These are phyloP conservation scores for Trichoderma asperelloides DNA, from an alignment of 495 filamentous ascomycete species.

Conservation along the genomic window DNA sequence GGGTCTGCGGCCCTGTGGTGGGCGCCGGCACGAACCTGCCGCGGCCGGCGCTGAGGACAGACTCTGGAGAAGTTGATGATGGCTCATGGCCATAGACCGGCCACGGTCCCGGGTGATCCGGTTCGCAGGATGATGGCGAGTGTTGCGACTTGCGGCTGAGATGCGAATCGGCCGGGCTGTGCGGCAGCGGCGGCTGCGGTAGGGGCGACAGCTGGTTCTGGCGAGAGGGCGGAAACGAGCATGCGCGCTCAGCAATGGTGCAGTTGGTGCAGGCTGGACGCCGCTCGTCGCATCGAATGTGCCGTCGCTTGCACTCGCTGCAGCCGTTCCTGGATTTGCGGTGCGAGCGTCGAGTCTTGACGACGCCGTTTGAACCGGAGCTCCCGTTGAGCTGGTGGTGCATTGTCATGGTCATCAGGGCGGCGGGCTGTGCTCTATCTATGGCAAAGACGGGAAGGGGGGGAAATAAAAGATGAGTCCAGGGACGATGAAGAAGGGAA, in stretches of 20 bases:
- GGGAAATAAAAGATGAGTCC: neutral
- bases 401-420: neutral
- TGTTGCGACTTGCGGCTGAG: constrained; percentile 3
- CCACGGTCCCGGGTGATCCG: neutral
- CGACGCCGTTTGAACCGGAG: constrained; percentile 6
- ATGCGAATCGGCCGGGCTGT: constrained; percentile 3
- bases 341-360: constrained; percentile 20
- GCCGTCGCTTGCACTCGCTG: constrained; percentile 30
- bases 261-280: constrained; percentile 14
- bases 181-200: constrained; percentile 1
- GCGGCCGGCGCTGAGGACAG: neutral
- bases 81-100: neutral
- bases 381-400: constrained; percentile 5
- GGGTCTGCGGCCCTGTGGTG: neutral
- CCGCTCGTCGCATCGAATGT: constrained; percentile 24
- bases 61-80: neutral
- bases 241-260: neutral
- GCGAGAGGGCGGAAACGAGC: neutral
- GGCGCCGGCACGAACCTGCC: neutral
- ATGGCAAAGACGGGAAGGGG: neutral
- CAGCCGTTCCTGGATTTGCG: constrained; percentile 34
- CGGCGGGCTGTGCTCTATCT: neutral
- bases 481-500: neutral
- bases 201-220: constrained; percentile 1
- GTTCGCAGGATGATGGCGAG: neutral